These are phyloP conservation scores for Parmelia sp. DNA, from an alignment of 495 filamentous ascomycete genomes.

Conservation along the genomic window DNA sequence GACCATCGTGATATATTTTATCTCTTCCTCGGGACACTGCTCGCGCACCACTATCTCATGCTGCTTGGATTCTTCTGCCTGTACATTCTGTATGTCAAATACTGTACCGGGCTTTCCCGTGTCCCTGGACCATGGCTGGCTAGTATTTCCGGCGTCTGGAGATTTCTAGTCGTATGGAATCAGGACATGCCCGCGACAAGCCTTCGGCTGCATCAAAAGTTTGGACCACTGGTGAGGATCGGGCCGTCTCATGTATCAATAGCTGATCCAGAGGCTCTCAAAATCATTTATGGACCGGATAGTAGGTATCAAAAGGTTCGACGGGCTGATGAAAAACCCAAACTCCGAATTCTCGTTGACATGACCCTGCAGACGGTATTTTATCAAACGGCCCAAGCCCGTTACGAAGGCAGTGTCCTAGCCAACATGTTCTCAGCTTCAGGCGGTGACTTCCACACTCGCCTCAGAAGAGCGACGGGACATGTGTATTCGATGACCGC, in stretches of 20 bases:
- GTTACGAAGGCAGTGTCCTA: constrained; percentile 63
- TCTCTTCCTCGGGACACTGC: not conserved
- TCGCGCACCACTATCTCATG: not conserved
- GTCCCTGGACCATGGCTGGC: constrained; percentile 13
- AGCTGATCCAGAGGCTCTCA: constrained; percentile 58
- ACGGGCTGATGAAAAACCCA: not conserved
- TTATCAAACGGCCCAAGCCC: constrained; percentile 7
- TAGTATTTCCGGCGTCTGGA: not conserved
- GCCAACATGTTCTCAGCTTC: constrained; percentile 69
- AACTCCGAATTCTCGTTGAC: not conserved
- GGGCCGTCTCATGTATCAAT: constrained; percentile 66
- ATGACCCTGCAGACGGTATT: constrained; percentile 1
- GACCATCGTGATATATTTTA: not conserved
- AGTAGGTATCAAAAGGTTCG: constrained; percentile 70
- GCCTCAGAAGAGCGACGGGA: constrained; percentile 63
- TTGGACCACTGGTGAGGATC: constrained; percentile 64
- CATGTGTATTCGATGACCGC: constrained; percentile 68
- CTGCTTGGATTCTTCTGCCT: constrained; percentile 1
- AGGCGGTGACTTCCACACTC: constrained; percentile 66
- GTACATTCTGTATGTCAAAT: not conserved
- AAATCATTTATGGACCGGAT: constrained; percentile 71
- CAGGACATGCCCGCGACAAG: constrained; percentile 3
- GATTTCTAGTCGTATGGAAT: not conserved
- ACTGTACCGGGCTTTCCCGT: not conserved
- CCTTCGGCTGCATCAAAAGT: constrained; percentile 47